phyloP scores from a whole-genome alignment of 345 rosid genomes.

The Arabis alpina region DNA sequence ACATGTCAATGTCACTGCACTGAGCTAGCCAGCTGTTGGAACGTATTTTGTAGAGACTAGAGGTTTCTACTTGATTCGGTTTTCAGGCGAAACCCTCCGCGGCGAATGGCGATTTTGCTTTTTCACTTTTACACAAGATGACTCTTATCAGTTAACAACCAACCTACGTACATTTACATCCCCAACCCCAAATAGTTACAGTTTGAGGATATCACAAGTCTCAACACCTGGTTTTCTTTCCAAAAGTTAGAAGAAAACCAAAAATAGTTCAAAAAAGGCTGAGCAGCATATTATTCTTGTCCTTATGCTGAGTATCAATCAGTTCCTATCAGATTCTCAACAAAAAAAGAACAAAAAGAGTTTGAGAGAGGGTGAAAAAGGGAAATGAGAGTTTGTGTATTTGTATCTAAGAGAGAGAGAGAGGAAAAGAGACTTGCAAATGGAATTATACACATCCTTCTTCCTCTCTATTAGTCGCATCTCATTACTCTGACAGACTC shows the following conservation, averaged over 20 bases:
- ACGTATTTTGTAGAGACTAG: background rate
- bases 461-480: slow-evolving; percentile 17
- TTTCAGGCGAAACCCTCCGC: background rate
- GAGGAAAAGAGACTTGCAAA: background rate
- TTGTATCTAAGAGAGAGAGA: background rate
- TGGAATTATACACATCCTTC: slow-evolving; percentile 21
- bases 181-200: no score
- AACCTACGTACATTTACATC: background rate
- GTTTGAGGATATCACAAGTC: background rate
- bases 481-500: slow-evolving; percentile 24
- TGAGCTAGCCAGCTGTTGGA: slow-evolving; percentile 25
- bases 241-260: slow-evolving; percentile 1
- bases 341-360: background rate
- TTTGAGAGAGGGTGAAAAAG: background rate
- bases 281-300: slow-evolving; percentile 24
- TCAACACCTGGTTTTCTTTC: background rate
- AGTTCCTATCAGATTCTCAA: slow-evolving; percentile 30
- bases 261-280: background rate
- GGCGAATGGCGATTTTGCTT: background rate
- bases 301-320: slow-evolving; percentile 7
- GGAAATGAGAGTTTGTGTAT: background rate
- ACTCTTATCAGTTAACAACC: background rate
- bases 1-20: slow-evolving; percentile 29
- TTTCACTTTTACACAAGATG: background rate
- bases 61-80: slow-evolving; percentile 25